A percentile compares a stretch with the other conserved stretches of the same genome.
These are phyloP conservation scores for Acorus gramineus DNA, from an alignment of 106 monocot species.

Conservation along the genomic window DNA sequence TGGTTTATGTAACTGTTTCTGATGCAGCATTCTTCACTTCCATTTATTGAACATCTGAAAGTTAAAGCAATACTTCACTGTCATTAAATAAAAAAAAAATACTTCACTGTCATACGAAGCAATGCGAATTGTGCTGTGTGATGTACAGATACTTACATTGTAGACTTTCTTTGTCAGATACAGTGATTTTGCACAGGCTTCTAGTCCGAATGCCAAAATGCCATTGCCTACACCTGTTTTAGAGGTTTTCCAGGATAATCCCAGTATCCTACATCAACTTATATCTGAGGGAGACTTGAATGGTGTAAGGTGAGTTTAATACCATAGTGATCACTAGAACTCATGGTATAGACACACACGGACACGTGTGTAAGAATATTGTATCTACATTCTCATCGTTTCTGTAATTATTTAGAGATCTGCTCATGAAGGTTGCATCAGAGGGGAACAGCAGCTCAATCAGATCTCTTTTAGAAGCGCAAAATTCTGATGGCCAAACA, in stretches of 20 bases:
- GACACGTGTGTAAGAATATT: not conserved
- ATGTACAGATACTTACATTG: no score
- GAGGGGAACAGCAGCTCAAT: conserved; percentile 41
- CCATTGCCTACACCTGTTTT: conserved; percentile 76
- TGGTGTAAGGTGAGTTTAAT: conserved; percentile 53
- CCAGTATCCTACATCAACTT: conserved; percentile 66
- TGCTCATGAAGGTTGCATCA: conserved; percentile 62
- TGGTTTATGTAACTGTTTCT: no score
- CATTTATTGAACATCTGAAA: no score
- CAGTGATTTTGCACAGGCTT: conserved; percentile 45
- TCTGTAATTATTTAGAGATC: conserved; percentile 34
- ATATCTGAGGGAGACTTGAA: conserved; percentile 62
- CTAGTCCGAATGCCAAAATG: conserved; percentile 31
- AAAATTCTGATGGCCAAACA: conserved; percentile 82
- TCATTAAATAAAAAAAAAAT: no score
- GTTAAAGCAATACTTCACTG: no score
- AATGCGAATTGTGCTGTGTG: no score
- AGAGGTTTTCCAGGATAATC: conserved; percentile 53
- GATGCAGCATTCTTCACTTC: no score
- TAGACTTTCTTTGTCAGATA: conserved; percentile 8
- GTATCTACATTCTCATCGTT: not conserved
- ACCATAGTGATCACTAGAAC: not conserved
- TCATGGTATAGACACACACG: not conserved
- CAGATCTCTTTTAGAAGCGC: conserved; percentile 72
- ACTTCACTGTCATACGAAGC: no score